Evolutionary conservation across 2,329 filamentous ascomycete genomes (phyloP).

Genomic region (Penicillium psychrosexuale): DNA sequence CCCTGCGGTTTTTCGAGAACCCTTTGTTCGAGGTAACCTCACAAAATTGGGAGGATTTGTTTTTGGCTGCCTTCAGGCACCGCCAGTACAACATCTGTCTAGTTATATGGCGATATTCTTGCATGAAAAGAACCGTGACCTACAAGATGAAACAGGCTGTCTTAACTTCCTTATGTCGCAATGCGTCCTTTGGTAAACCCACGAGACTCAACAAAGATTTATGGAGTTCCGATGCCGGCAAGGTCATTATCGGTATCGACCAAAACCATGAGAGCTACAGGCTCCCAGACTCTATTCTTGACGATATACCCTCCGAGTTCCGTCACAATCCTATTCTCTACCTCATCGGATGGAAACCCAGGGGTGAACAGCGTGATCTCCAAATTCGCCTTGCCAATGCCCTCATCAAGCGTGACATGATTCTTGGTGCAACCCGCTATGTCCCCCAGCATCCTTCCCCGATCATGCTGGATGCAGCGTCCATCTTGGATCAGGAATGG

Average conservation of each 20-base stretch:
- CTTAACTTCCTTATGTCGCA: constrained; percentile 30
- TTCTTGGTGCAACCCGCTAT: constrained; percentile 19
- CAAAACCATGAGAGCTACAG: constrained; percentile 14
- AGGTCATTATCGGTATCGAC: constrained; percentile 35
- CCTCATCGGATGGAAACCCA: constrained; percentile 19
- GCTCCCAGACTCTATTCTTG: constrained; percentile 11
- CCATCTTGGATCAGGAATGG: constrained; percentile 35
- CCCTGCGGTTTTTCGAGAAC: constrained; percentile 23
- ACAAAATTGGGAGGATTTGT: constrained; percentile 38
- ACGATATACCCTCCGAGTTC: constrained; percentile 27
- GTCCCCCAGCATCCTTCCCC: constrained; percentile 23
- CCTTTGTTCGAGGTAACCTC: constrained; percentile 18
- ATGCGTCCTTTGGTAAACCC: constrained; percentile 13
- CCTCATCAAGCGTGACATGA: constrained; percentile 31
- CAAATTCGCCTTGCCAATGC: constrained; percentile 27
- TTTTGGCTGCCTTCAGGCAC: constrained; percentile 40
- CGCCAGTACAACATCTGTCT: constrained; percentile 43
- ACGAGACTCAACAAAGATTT: constrained; percentile 13
- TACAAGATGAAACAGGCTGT: constrained; percentile 35
- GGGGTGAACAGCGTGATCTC: constrained; percentile 23
- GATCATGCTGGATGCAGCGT: constrained; percentile 38
- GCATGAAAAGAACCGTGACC: constrained; percentile 36
- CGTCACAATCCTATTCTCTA: constrained; percentile 27
- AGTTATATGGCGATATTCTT: constrained; percentile 50
- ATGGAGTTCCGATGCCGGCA: constrained; percentile 30